Conservation (phyloP, 805 yeast species). For the Henningerozyma blattae region DNA sequence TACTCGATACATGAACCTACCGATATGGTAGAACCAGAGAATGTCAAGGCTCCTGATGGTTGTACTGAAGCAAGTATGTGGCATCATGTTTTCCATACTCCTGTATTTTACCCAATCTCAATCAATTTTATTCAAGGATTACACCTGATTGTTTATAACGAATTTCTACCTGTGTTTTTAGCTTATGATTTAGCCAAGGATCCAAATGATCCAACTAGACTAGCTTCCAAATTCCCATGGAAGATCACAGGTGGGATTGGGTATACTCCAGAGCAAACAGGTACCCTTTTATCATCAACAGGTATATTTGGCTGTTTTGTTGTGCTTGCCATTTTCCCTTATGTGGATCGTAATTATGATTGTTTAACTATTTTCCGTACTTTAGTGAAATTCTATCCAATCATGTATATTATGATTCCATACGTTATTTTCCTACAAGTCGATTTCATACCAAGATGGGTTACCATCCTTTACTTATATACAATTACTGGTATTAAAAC, state of each 20-base stretch:
- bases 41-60: slow-evolving; percentile 7
- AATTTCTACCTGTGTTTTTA: slow-evolving; percentile 43
- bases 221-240: slow-evolving; percentile 34
- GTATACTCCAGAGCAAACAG: slow-evolving; percentile 34
- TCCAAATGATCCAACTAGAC: slow-evolving; percentile 12
- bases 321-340: slow-evolving; percentile 40
- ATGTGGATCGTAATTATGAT: slow-evolving; percentile 35
- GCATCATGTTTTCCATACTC: slow-evolving; percentile 20
- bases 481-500: slow-evolving; percentile 25
- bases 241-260: slow-evolving; percentile 42
- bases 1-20: slow-evolving; percentile 23
- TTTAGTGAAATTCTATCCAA: slow-evolving; percentile 31
- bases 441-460: slow-evolving; percentile 19
- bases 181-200: slow-evolving; percentile 26
- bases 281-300: slow-evolving; percentile 36
- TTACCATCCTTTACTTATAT: slow-evolving; percentile 20
- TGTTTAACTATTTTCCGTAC: slow-evolving; percentile 33
- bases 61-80: slow-evolving; percentile 12
- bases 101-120: slow-evolving; percentile 25
- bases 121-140: slow-evolving; percentile 34
- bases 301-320: slow-evolving; percentile 43
- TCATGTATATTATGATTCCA: slow-evolving; percentile 36
- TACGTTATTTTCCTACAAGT: slow-evolving; percentile 33
- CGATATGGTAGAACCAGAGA: slow-evolving; percentile 12
- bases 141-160: slow-evolving; percentile 37